A percentile compares a stretch with the other conserved stretches of the same genome.
phyloP scores from a whole-genome alignment of 495 filamentous ascomycete species.

The Penicillium nucicola region DNA sequence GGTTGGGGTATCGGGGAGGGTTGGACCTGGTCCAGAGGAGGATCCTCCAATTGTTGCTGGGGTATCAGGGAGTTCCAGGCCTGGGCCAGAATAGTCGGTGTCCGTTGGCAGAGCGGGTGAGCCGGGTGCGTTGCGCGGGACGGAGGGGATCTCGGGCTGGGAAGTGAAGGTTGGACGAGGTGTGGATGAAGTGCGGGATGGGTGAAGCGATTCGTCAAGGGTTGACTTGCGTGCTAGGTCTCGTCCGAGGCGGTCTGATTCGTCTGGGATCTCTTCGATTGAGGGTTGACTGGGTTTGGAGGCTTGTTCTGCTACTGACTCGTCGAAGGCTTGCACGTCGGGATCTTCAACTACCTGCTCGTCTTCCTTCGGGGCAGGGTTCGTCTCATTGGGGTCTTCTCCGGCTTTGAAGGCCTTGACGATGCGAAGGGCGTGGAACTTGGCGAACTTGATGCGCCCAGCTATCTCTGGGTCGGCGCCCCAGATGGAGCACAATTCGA shows the following conservation, averaged over 20 bases:
- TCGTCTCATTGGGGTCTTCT: constrained; percentile 87
- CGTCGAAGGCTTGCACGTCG: constrained; percentile 48
- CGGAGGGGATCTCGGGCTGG: constrained; percentile 21
- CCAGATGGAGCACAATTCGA: constrained; percentile 86
- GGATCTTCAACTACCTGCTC: constrained; percentile 29
- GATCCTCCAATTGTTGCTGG: constrained; percentile 32
- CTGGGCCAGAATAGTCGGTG: constrained; percentile 12
- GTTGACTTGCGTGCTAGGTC: constrained; percentile 36
- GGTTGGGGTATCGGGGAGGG: constrained; percentile 41
- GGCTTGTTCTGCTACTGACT: constrained; percentile 31
- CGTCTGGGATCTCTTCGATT: constrained; percentile 53
- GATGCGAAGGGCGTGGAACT: constrained; percentile 92
- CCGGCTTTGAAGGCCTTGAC: constrained; percentile 86
- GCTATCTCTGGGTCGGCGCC: constrained; percentile 71
- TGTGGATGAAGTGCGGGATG: constrained; percentile 46
- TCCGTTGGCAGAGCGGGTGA: constrained; percentile 15
- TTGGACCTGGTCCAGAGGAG: constrained; percentile 19
- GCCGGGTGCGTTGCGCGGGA: constrained; percentile 21
- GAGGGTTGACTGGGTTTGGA: constrained; percentile 50
- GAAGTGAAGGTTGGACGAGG: constrained; percentile 30
- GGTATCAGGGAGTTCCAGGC: constrained; percentile 39
- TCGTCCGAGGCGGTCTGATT: constrained; percentile 36
- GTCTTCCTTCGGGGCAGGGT: constrained; percentile 59
- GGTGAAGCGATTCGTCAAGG: constrained; percentile 48
- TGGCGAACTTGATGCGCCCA: constrained; percentile 90